A percentile compares a stretch with the other conserved stretches of the same genome.
phyloP scores from a whole-genome alignment of 1,284 basidiomycete species.

The Anthracocystis setariae region DNA sequence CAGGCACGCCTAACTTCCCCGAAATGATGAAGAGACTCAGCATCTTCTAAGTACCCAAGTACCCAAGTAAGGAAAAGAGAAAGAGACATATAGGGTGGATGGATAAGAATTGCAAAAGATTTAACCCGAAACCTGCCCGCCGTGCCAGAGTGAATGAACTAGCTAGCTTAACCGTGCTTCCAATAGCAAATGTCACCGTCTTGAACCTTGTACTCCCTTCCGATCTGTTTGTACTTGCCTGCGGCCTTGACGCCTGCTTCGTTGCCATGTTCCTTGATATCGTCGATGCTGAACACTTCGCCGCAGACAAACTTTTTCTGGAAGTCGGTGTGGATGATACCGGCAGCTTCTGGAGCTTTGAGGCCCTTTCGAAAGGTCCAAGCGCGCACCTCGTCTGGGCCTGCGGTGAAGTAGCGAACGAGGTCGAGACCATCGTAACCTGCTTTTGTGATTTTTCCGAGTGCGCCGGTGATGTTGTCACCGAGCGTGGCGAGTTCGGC shows the following conservation, averaged over 20 bases:
- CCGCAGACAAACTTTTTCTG: conserved; percentile 99
- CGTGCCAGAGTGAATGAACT: no score
- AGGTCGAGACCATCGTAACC: conserved; percentile 66
- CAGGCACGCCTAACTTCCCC: conserved; percentile 56
- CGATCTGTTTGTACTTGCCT: conserved; percentile 94
- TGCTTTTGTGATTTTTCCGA: conserved; percentile 66
- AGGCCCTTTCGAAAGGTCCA: conserved; percentile 96
- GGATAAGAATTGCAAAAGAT: no score
- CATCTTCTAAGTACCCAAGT: no score
- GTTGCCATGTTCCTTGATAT: conserved; percentile 89
- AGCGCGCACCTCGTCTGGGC: conserved; percentile 91
- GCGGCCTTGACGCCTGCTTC: conserved; percentile 93
- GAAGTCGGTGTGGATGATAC: conserved; percentile 95
- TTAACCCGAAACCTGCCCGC: no score
- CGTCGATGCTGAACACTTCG: conserved; percentile 94
- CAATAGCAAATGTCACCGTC: conserved; percentile 65
- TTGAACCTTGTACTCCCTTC: conserved; percentile 85
- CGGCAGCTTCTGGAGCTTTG: conserved; percentile 95
- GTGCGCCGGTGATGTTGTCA: conserved; percentile 60
- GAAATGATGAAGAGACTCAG: conserved; percentile 27
- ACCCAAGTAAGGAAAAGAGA: no score
- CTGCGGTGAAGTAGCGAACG: conserved; percentile 80
- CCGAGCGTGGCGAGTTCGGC: conserved; percentile 62
- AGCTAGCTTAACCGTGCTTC: conserved; percentile 46
- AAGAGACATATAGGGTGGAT: no score